These are phyloP conservation scores for Candida dendrica DNA, from an alignment of 805 yeast species.

Conservation along the genomic window DNA sequence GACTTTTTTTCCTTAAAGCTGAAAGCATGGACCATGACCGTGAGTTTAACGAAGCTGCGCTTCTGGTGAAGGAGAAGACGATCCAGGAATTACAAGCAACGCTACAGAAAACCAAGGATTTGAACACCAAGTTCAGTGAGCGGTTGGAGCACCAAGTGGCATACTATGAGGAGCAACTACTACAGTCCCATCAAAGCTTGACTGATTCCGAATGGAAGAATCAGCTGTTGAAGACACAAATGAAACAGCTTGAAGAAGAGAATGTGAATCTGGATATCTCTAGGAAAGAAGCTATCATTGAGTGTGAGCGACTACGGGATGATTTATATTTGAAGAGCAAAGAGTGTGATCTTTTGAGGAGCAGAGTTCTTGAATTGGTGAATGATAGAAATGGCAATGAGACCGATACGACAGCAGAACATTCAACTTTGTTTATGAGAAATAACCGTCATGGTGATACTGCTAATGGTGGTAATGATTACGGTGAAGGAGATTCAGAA, in stretches of 20 bases:
- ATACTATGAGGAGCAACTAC: background rate
- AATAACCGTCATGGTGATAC: background rate
- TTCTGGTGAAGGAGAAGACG: background rate
- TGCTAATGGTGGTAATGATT: background rate
- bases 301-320: background rate
- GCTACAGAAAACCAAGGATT: background rate
- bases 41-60: background rate
- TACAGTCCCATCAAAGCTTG: background rate
- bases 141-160: background rate
- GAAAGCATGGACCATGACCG: too few relatives aligned
- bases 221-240: background rate
- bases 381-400: background rate
- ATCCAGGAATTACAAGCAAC: background rate
- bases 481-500: conserved; percentile 1
- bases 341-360: background rate
- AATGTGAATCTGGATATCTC: background rate
- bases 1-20: too few relatives aligned
- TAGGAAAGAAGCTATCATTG: background rate
- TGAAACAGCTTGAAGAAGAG: background rate
- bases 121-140: background rate
- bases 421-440: background rate
- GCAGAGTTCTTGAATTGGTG: background rate
- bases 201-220: background rate
- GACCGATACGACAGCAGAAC: background rate
- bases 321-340: background rate